These are phyloP conservation scores for Heritiera fomes DNA, from an alignment of 345 rosid genomes.

Conservation along the genomic window DNA sequence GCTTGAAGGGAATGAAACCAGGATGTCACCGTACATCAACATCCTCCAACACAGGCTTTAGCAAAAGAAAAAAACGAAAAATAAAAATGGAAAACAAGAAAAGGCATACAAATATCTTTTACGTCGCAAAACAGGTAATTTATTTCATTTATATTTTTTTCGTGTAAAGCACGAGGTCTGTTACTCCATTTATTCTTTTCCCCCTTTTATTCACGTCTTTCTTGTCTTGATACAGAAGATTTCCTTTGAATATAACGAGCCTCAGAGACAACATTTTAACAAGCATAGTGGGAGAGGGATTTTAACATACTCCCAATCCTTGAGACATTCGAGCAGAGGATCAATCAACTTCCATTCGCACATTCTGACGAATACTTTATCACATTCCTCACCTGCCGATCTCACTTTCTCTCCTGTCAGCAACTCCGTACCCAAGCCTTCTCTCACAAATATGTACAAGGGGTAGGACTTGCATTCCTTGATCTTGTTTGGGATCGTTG, in stretches of 20 bases:
- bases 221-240: not conserved
- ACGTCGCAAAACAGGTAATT: not conserved
- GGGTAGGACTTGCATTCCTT: constrained; percentile 48
- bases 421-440: constrained; percentile 29
- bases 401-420: constrained; percentile 39
- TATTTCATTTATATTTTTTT: too few species aligned
- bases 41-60: too few species aligned
- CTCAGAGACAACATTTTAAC: too few species aligned
- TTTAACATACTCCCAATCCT: constrained; percentile 26
- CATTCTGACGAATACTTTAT: constrained; percentile 39
- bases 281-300: not conserved
- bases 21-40: too few species aligned
- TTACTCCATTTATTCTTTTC: not conserved
- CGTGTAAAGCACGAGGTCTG: too few species aligned
- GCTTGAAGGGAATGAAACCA: too few species aligned
- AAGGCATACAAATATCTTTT: not conserved
- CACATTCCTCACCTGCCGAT: constrained; percentile 47
- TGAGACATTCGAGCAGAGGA: constrained; percentile 41
- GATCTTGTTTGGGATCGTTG: constrained; percentile 36
- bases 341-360: constrained; percentile 39
- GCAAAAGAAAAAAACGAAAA: too few species aligned
- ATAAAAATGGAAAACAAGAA: too few species aligned
- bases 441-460: constrained; percentile 38
- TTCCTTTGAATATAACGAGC: too few species aligned
- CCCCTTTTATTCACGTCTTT: not conserved